Base-by-base conservation (phyloP, 2,329 filamentous ascomycete species). In the Phialophora chinensis region DNA sequence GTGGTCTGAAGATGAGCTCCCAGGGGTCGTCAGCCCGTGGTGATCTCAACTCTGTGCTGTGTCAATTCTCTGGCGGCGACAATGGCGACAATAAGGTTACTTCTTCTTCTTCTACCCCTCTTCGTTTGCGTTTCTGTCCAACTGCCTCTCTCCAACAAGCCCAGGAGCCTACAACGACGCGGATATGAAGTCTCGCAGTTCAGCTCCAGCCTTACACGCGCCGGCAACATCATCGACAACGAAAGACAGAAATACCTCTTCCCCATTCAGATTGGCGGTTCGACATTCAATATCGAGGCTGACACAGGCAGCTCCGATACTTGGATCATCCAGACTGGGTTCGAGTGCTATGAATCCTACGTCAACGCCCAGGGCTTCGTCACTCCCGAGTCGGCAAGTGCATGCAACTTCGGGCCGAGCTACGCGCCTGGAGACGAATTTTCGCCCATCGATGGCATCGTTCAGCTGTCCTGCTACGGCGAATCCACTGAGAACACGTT, bases 251-350 rank as follows among this genome's bases (percentile, higher is more conserved):
- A 61, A 50, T 61, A 61, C 42, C 47, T 61, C 12, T 44, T 61
- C 29, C 63, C 57, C 27, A 57, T 65, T 20, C 49, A 44, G 4
- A 38, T 65, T 8, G 57, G 35, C 27, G 29, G 29, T 23, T 57
- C 60, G 42, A 31, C 35, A 10, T 56, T 65, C 57, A 33, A 65
- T 23, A 47, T 65, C 23, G 35, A 61, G 23, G n/a, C 56, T 27
- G 63, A 65, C 29, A 65, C 58, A 3, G 63, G 63, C 33, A 44
- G 31, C 20, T 25, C 63, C 33, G 63, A 65, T 25, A 61, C 63
- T 31, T 65, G 63, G 63, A 53, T 65, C 23, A 52, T 59, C 44
- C 56, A 56, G 27, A 42, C 20, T 23, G 59, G 52, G 31, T 65
- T 65, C 33, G 54, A 31, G 14, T 65, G 63, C 27, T 61, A 50